Evolutionary conservation across 179 eudicot species (phyloP), one percentile per base, ranked within the genome.

Genomic region (Spinacia oleracea): DNA sequence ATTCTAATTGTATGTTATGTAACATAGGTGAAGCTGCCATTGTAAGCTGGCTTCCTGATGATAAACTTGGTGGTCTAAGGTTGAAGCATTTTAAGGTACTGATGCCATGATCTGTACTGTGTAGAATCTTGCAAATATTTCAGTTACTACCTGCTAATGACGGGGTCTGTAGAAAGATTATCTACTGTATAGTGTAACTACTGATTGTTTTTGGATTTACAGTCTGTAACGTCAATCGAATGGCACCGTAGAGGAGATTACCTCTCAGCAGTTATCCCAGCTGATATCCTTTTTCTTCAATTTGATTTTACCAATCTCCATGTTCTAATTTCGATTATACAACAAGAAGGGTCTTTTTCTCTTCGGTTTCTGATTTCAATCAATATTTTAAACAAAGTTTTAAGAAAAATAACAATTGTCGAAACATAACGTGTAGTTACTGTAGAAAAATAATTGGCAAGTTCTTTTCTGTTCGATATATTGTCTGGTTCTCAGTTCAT

Each of bases 161-260:
- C 18, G 42, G 14, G 40, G 23, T 31, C 20, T 50, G 8, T 48
- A 15, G 42, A 29, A 23, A 70, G 34, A 27, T 25, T 32, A 27
- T 35, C 59, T 64, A 29, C 21, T 55, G 25, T 4, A 55, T 20
- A 58, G 23, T 56, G 50, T 74, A 50, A 81, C 74, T 66, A 20
- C n/a, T 40, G 43, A 18, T 15, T 59, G 62, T 55, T 29, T 14
- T 51, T 80, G 76, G 27, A 31, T 74, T 85, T 81, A 86, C 95
- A 93, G 99, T 83, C 88, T 72, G 99, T 94, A 11, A 81, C 99
- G 31, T 88, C 91, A 45, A 89, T 94, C 25, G 98, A 96, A 83
- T 96, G 99, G 99, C 99, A 96, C 84, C 96, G 99, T 38, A 91
- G 82, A 87, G 99, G 99, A 85, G 99, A 96, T 88, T 96, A 96